Evolutionary conservation across 1,284 basidiomycete genomes (phyloP).

Genomic region (Cystobasidium sp.): DNA sequence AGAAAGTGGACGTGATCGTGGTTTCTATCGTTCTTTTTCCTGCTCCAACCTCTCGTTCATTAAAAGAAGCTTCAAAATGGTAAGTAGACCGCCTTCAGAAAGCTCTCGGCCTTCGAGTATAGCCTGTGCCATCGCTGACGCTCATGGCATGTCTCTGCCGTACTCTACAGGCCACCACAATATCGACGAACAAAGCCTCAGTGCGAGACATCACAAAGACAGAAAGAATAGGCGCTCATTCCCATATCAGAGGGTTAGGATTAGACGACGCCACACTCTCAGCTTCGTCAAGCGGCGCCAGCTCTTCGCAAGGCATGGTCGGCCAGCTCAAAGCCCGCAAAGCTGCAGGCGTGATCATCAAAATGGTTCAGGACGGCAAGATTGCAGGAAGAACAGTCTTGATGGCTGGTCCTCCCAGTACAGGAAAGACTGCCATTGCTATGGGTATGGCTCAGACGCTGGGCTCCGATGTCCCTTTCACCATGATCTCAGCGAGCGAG

Average conservation of each 20-base stretch:
- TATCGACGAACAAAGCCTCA: constrained; percentile 57
- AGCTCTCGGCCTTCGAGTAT: neutral
- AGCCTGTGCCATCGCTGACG: constrained; percentile 1
- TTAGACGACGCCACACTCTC: constrained; percentile 80
- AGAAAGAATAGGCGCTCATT: constrained; percentile 96
- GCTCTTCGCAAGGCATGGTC: constrained; percentile 80
- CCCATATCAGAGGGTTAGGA: constrained; percentile 93
- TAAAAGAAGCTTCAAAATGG: neutral
- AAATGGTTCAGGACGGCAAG: constrained; percentile 94
- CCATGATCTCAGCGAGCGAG: constrained; percentile 94
- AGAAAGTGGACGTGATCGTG: neutral
- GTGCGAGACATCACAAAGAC: constrained; percentile 90
- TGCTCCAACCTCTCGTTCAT: neutral
- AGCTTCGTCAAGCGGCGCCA: constrained; percentile 61
- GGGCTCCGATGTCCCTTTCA: constrained; percentile 93
- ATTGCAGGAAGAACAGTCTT: constrained; percentile 95
- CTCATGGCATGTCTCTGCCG: neutral
- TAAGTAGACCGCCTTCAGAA: neutral
- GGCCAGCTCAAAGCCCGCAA: constrained; percentile 93
- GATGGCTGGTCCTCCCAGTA: constrained; percentile 93
- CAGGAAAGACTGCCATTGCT: constrained; percentile 96
- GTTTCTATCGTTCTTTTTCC: neutral
- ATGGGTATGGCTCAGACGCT: constrained; percentile 97
- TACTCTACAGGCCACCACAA: constrained; percentile 57
- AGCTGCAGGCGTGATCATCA: constrained; percentile 94